These are phyloP conservation scores for Globisporangium sylvaticum DNA, from an alignment of 352 stramenopile species.

Conservation along the genomic window DNA sequence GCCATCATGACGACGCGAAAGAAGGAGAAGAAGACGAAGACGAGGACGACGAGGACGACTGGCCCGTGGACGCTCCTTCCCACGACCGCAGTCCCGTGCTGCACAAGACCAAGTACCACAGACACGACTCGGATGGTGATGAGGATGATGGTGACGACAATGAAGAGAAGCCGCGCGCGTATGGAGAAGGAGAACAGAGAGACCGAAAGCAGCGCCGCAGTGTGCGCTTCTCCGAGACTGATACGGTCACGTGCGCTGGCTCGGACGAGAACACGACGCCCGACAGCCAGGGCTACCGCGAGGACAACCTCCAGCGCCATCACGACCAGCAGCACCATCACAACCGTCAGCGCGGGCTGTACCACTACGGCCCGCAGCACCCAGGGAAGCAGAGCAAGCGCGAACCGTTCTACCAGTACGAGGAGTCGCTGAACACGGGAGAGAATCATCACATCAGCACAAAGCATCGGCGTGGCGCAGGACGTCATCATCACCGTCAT, in stretches of 20 bases:
- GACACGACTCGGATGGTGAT: background rate
- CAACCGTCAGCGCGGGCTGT: background rate
- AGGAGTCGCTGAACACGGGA: background rate
- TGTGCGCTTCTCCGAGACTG: conserved; percentile 12
- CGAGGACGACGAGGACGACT: background rate
- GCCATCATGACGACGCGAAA: background rate
- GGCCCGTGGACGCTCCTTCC: background rate
- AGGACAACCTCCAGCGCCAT: conserved; percentile 17
- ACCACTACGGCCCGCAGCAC: conserved; percentile 3
- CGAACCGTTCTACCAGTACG: background rate
- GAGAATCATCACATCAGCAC: background rate
- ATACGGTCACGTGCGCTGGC: conserved; percentile 21
- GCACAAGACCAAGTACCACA: background rate
- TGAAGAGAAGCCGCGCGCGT: background rate
- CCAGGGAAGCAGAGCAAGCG: conserved; percentile 3
- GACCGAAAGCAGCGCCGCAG: conserved; percentile 1
- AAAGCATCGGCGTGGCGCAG: background rate
- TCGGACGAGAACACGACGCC: conserved; percentile 25
- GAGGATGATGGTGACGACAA: background rate
- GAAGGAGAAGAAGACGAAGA: background rate
- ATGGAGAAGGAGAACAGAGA: background rate
- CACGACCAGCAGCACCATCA: conserved; percentile 4
- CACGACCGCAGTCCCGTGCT: background rate
- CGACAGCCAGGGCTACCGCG: conserved; percentile 20
- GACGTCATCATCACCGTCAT: background rate